A percentile compares a stretch with the other conserved stretches of the same genome.
phyloP scores from a whole-genome alignment of 192 early-diverging fungal species.

The Chytriomyces sp. region DNA sequence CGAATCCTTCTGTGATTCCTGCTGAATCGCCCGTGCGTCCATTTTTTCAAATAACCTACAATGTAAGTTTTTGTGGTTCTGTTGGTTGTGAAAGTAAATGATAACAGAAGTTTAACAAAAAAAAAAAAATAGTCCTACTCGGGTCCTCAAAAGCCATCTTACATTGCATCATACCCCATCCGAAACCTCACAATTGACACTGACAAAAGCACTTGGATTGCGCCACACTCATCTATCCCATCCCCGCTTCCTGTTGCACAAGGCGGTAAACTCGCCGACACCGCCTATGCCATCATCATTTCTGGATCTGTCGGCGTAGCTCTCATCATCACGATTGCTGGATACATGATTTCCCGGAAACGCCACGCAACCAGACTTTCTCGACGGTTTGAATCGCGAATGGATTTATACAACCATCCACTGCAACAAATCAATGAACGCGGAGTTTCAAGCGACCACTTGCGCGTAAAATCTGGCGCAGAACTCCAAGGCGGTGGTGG shows the following conservation, averaged over 20 bases:
- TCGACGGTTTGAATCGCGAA: too few relatives aligned
- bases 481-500: background rate
- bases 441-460: background rate
- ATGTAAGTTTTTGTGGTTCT: too few relatives aligned
- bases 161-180: too few relatives aligned
- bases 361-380: background rate
- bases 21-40: background rate
- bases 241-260: background rate
- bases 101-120: too few relatives aligned
- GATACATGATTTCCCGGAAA: background rate
- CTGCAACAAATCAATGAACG: too few relatives aligned
- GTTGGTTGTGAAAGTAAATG: too few relatives aligned
- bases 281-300: background rate
- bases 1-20: background rate
- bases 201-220: background rate
- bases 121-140: too few relatives aligned
- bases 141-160: too few relatives aligned
- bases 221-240: background rate
- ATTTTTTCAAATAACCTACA: too few relatives aligned
- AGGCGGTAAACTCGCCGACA: background rate
- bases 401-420: too few relatives aligned
- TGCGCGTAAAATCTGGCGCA: background rate
- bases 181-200: constrained; percentile 5
- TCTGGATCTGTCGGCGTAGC: background rate
- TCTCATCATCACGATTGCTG: background rate